Evolutionary conservation across 2,329 filamentous ascomycete species (phyloP), one percentile per base, ranked within the genome.

Genomic region (Aspergillus ibericus): DNA sequence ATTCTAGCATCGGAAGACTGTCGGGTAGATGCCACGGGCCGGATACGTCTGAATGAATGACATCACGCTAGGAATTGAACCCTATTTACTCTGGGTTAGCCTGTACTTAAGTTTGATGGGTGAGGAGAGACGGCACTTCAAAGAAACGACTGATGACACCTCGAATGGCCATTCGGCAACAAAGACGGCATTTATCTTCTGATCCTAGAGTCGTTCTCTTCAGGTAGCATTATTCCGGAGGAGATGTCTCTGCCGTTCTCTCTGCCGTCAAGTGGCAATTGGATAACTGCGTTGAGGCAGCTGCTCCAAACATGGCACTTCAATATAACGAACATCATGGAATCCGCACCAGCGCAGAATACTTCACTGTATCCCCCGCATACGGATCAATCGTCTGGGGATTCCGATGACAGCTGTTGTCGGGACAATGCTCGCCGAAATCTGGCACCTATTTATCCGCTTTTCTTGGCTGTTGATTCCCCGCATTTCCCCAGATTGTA

Each of bases 401-500:
- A 42, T 42, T 18, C 0, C 7, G 13, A n/a, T 20, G 2, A 42
- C 12, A 22, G 3, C 10, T 3, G n/a, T 20, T 2, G 4, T 42
- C 38, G 38, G 38, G 38, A 3, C 38, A 42, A 42, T 42, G 3
- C 18, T 42, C 18, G 10, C 38, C 38, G 38, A 42, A 9, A 18
- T 6, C 38, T 42, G 18, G 10, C 38, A 42, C 12, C 38, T 12
- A 42, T 42, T 22, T 42, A 22, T 20, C 38, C 38, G 38, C 20
- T 20, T 42, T 53, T n/a, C 54, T 59, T 53, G 38, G 53, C 56
- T 55, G 51, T 44, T 34, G 13, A 44, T 46, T 58, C 60, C 61
- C 64, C 55, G 58, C 63, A 56, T 59, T 56, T 52, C 48, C 56
- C 53, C 53, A 29, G 56, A 58, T 58, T 44, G 32, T 22, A 20